Evolutionary conservation across 1,139 yeast species (phyloP), one percentile per base, ranked within the genome.

Genomic region (Yarrowia galli): DNA sequence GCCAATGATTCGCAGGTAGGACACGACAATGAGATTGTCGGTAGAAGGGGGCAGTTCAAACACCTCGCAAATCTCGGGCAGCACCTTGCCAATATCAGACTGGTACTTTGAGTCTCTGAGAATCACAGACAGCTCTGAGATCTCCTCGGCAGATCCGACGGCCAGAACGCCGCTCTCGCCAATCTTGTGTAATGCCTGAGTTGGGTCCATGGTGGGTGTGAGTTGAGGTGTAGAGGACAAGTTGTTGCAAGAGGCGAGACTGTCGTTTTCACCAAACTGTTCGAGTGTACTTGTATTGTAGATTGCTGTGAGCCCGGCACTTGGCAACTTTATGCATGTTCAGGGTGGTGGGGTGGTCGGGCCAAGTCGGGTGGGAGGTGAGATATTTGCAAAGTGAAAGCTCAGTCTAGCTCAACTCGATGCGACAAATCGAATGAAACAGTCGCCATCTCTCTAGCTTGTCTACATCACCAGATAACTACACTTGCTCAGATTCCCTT

Each of bases 1-100:
- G 51, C 64, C 64, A 1, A 58, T 42, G 36, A 58, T 58, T 1
- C 64, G 64, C 42, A 58, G 12, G 16, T 58, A 58, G 20, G 64
- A 58, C 28, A 58, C 51, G 2, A 58, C 22, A 1, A 58, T 20
- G 12, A 40, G 22, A 6, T 25, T 40, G 22, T 58, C 64, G 10
- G 40, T 40, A 16, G n/a, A 3, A 1, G 8, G 4, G 3, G 32
- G 51, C 1, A 40, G 42, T 3, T 43, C 46, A 25, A 58, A 58
- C 48, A 58, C 46, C 40, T 43, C 51, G 32, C 64, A 58, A 10
- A 58, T 28, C 36, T 58, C 64, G 2, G 64, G 64, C 13, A 58
- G 49, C 20, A 58, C 64, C n/a, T 58, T 22, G 22, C 51, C 64
- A 10, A 58, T 43, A 3, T 58, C 51, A 2, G 10, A 1, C 36